Evolutionary conservation across 805 yeast genomes (phyloP).

Genomic region (Yarrowia bubula): DNA sequence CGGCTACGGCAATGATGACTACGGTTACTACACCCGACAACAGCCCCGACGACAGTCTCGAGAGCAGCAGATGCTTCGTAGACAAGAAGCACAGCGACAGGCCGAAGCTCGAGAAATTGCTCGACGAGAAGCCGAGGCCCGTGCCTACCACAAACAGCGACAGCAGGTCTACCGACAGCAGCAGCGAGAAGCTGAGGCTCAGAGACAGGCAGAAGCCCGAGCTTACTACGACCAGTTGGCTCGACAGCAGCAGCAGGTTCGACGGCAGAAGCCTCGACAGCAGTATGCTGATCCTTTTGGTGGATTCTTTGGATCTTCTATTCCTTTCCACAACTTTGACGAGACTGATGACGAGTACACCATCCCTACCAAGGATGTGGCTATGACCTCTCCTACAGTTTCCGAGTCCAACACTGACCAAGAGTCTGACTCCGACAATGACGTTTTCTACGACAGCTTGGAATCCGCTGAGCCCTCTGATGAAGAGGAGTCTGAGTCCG

Average conservation of each 20-base stretch:
- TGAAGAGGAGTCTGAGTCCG: constrained; percentile 30
- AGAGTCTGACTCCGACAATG: background rate
- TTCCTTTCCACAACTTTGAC: constrained; percentile 17
- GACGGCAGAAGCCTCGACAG: background rate
- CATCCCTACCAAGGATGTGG: background rate
- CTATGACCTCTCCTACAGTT: constrained; percentile 13
- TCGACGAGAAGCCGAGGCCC: constrained; percentile 19
- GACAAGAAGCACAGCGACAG: constrained; percentile 20
- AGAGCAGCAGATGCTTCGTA: constrained; percentile 16
- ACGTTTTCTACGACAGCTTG: constrained; percentile 18
- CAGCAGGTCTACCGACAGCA: constrained; percentile 6
- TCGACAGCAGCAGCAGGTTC: background rate
- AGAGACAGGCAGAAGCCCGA: constrained; percentile 12
- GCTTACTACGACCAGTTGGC: constrained; percentile 23
- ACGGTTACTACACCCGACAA: constrained; percentile 10
- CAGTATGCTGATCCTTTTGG: constrained; percentile 20
- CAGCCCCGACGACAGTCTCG: constrained; percentile 13
- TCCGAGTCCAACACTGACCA: constrained; percentile 1
- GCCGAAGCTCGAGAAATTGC: constrained; percentile 16
- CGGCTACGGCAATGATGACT: background rate
- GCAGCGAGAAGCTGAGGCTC: constrained; percentile 13
- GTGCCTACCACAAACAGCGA: constrained; percentile 6
- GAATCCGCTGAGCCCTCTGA: constrained; percentile 27
- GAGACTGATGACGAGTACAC: constrained; percentile 21
- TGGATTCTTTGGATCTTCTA: background rate